Base-by-base conservation (phyloP, 768 basidiomycete species). In the Lentinula edodes region DNA sequence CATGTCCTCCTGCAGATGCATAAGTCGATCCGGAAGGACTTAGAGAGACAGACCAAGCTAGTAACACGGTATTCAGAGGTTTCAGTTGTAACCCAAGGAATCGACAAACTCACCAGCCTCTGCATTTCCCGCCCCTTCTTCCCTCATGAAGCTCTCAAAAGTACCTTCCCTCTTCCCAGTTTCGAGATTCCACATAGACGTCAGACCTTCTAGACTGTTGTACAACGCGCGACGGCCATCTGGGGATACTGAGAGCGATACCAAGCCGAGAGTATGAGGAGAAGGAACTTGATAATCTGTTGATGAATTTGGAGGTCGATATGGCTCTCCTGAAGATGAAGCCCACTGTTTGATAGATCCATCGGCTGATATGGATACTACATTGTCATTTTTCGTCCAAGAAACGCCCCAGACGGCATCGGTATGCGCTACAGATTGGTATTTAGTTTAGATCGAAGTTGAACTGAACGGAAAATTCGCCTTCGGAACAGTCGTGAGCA, bases 11-110 rank as follows among this genome's bases (percentile, higher is more conserved):
- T 0, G 88, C 86, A 5, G 89, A 86, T 1, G 89, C 88, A 65
- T 91, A 94, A 2, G 85, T 89, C 46, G 79, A 82, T 61, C 84
- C 84, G 64, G 80, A 78, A n/a, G 95, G 94, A 68, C 90, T 84
- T 15, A 97, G 72, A 12, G 93, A 93, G 12, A 93, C 85, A 0
- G 88, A 86, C 90, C 90, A 97, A 12, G 93, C 94, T 89, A 61
- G 36, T 58, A 38, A 20, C 60, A 56, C 34, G 46, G 61, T 48
- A 20, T 15, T 50, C 36, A 60, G 41, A 34, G 9, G 9, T 8
- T n/a, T 48, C 50, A 12, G 42, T 34, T 12, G 1, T 5, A 13
- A 32, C 51, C n/a, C 36, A 52, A 16, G 36, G 32, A 34, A 35
- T 7, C 13, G 51, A 18, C 51, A 41, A 16, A 81, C 86, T 73